Base-by-base conservation (phyloP, 2,329 filamentous ascomycete genomes). In the Lachnellula cervina region DNA sequence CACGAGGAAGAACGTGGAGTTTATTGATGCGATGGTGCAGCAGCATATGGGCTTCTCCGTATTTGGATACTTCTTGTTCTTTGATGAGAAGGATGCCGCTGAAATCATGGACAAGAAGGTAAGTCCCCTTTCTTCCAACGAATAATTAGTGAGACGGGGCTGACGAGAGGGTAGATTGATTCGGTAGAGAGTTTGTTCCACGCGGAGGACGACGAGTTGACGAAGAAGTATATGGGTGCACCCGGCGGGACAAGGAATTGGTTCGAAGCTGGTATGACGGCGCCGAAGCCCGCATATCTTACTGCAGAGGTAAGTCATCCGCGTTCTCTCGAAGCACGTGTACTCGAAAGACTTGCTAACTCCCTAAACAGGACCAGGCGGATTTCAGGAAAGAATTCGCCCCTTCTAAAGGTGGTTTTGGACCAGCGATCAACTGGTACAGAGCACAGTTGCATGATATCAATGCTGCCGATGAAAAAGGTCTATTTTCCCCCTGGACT, bases 51-150 rank as follows among this genome's bases (percentile, higher is more conserved):
- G 59, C 1, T 64, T 58, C 50, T 50, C 54, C 8, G 52, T 62
- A 2, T 61, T 63, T 37, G 60, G 62, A 13, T 63, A 66, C 28
- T 61, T 61, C 45, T 44, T 59, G 7, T 63, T 64, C 40, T 63
- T 64, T 23, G 47, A 60, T 11, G 61, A 64, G 35, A 53, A 61
- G 8, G 58, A 52, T 51, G 60, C 62, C 35, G 47, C 51, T 4
- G 50, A 59, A 25, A 25, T 63, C 32, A 56, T 63, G 51, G 46
- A 61, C 52, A 43, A 44, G 16, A 46, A 60, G 56, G 61, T 64
- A 32, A 17, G 56, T 53, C 13, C 35, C 52, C 11, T 9, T 11
- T 50, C 52, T 16, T 14, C 34, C n/a, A 28, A 19, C 35, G 17
- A 25, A n/a, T 1, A 14, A 23, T 17, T 5, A 23, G 11, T 2